Percentiles rank a stretch among this genome's conserved stretches.
Conservation (phyloP, 2,329 filamentous ascomycete species). For the Samsoniella hepiali region DNA sequence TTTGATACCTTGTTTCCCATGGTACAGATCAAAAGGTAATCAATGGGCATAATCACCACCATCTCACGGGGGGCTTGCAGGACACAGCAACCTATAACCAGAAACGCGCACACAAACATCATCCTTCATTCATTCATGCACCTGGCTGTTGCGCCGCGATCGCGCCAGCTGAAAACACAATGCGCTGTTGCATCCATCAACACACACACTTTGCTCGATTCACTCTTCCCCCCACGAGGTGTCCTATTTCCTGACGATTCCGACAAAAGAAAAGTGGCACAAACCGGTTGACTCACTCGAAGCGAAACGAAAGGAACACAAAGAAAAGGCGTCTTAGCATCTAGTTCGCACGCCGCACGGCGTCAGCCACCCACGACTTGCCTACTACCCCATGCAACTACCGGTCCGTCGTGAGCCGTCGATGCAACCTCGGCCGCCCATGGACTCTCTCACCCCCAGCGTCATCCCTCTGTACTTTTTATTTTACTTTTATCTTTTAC, state of each 20-base stretch:
- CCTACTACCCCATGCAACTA: background rate
- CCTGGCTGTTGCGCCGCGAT: too few species aligned
- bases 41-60: too few species aligned
- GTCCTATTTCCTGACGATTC: too few species aligned
- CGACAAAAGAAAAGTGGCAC: background rate
- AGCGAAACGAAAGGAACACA: background rate
- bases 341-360: conserved; percentile 15
- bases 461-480: background rate
- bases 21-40: background rate
- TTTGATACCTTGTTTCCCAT: background rate
- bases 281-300: background rate
- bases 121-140: too few species aligned
- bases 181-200: too few species aligned
- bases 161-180: too few species aligned
- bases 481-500: too few species aligned
- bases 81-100: too few species aligned
- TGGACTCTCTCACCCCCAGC: background rate
- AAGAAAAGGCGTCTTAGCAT: conserved; percentile 1
- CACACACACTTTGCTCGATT: too few species aligned
- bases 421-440: conserved; percentile 11
- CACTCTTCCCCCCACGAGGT: too few species aligned
- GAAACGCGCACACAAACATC: too few species aligned
- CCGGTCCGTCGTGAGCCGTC: background rate
- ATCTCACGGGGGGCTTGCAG: too few species aligned
- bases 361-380: conserved; percentile 9